Evolutionary conservation across 2,329 filamentous ascomycete genomes (phyloP).

Genomic region (Xylaria sp.): DNA sequence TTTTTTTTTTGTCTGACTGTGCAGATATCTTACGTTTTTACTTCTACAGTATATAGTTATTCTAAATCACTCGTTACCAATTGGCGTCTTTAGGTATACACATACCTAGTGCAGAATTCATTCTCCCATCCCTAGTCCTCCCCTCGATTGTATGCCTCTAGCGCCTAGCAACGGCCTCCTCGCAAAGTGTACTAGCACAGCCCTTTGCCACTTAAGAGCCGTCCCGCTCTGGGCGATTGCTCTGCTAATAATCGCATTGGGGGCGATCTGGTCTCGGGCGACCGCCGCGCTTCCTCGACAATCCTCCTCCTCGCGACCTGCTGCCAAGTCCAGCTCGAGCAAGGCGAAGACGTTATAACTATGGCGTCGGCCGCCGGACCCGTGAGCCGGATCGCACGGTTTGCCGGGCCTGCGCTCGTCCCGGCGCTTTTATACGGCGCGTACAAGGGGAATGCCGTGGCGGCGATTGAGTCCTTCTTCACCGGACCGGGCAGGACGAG

Average conservation of each 20-base stretch:
- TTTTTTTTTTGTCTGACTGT: not conserved
- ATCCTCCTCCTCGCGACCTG: constrained; percentile 18
- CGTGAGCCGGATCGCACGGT: constrained; percentile 36
- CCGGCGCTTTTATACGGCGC: constrained; percentile 61
- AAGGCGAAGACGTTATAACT: constrained; percentile 27
- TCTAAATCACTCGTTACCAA: not conserved
- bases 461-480: constrained; percentile 57
- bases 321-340: constrained; percentile 14
- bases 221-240: constrained; percentile 58
- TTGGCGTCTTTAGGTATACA: not conserved
- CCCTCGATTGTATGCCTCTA: constrained; percentile 43
- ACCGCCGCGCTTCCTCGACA: constrained; percentile 24
- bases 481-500: constrained; percentile 66
- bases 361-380: constrained; percentile 47
- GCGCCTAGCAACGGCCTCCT: constrained; percentile 46
- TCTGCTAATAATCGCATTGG: constrained; percentile 52
- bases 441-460: constrained; percentile 57
- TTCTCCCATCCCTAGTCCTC: no score
- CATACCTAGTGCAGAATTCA: not conserved
- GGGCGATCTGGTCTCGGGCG: constrained; percentile 50
- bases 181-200: constrained; percentile 57
- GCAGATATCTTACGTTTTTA: not conserved
- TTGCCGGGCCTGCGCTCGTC: constrained; percentile 54
- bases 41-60: not conserved
- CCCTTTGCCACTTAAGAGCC: constrained; percentile 55